These are phyloP conservation scores for Phlebiopsis flavidoalba DNA, from an alignment of 768 basidiomycete genomes.

Conservation along the genomic window DNA sequence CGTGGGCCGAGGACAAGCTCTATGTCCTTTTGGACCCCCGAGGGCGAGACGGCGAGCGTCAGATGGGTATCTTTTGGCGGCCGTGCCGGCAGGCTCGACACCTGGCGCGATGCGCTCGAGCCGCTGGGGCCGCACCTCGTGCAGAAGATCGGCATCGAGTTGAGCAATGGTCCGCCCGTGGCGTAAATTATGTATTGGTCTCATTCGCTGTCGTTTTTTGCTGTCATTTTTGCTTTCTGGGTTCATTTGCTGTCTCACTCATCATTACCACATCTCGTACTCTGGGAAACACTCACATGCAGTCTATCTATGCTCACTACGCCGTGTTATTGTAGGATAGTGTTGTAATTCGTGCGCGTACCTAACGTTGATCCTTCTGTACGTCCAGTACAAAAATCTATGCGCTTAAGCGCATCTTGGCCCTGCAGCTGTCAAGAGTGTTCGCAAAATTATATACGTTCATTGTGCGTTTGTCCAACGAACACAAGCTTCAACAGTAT, in stretches of 20 bases:
- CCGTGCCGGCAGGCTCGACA: slow-evolving; percentile 46
- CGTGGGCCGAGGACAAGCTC: slow-evolving; percentile 66
- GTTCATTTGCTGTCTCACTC: neutral
- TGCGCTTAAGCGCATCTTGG: no score
- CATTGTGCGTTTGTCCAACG: neutral
- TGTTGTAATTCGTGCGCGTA: slow-evolving; percentile 1
- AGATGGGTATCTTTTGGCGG: slow-evolving; percentile 59
- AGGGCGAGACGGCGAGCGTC: slow-evolving; percentile 75
- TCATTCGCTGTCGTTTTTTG: neutral
- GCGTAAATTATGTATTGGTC: slow-evolving; percentile 24
- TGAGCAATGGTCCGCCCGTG: slow-evolving; percentile 59
- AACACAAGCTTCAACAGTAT: neutral
- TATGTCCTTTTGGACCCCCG: slow-evolving; percentile 75
- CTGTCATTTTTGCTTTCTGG: neutral
- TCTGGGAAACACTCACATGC: neutral
- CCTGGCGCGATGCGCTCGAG: slow-evolving; percentile 61
- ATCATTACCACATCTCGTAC: neutral
- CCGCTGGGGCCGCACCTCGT: slow-evolving; percentile 3
- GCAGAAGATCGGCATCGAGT: slow-evolving; percentile 66
- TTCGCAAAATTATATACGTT: no score
- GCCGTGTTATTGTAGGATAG: neutral
- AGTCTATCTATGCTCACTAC: neutral
- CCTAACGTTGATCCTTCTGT: neutral
- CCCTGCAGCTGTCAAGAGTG: no score
- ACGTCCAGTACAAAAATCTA: neutral